Base-by-base conservation (phyloP, 352 stramenopile species). In the Lagenidium giganteum region DNA sequence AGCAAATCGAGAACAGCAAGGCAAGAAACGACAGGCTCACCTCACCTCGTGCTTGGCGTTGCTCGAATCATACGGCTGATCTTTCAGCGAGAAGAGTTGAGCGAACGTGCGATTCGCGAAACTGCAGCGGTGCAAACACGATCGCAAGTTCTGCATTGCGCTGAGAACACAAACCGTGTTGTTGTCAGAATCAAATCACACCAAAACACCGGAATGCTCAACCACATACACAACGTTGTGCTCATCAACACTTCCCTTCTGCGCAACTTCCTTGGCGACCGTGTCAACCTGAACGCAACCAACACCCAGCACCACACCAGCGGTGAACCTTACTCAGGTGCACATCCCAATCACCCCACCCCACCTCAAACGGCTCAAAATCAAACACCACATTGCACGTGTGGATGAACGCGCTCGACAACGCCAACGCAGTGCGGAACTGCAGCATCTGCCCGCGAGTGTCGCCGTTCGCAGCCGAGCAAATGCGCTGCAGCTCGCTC, bases 371-470 rank as follows among this genome's bases (percentile, higher is more conserved):
- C 13, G 61, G 51, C 44, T 90, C 69, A 46, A 79, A 81, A 42
- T 85, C 71, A 41, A 93, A 93, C 24, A 93, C 72, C 3, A 76
- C 70, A 28, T 90, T 83, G 54, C 81, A 88, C n/a, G 66, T 73
- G 22, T 64, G 63, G 25, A 83, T 70, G 22, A 92, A 76, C 28
- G 59, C 25, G 6, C 25, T 47, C 2, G 76, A 86, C 12, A 93
- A 70, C 26, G 77, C 77, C 30, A 88, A 24, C 34, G 66, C 70
- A 31, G 82, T 92, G 17, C 79, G 78, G 26, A 93, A 86, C 42
- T 78, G 79, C 44, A 81, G 66, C 8, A 83, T 70, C 17, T 76
- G 76, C 28, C 74, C 31, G 14, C 83, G 48, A 37, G 89, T 74
- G 44, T 90, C 71, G 24, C 55, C 61, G 11, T 50, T 57, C 29